A percentile compares a stretch with the other conserved stretches of the same genome.
Conservation (phyloP, 768 basidiomycete species). For the Termitomyces eurrhizus region DNA sequence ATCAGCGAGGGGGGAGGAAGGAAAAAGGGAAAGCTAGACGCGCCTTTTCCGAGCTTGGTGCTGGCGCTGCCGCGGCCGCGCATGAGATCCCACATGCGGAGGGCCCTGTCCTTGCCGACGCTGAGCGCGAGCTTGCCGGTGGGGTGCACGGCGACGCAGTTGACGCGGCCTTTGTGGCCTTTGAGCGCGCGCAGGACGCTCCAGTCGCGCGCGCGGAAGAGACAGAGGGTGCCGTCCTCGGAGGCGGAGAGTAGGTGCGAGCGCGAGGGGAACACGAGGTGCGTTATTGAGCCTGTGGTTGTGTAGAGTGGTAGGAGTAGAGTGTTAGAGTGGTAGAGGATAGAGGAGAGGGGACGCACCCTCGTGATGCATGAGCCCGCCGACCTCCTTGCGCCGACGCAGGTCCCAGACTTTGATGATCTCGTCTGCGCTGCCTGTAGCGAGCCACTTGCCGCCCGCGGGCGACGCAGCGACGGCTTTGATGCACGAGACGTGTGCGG, state of each 20-base stretch:
- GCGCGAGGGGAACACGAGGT: conserved; percentile 79
- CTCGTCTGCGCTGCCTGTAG: conserved; percentile 94
- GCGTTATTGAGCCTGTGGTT: conserved; percentile 80
- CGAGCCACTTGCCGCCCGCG: conserved; percentile 91
- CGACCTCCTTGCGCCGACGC: conserved; percentile 86
- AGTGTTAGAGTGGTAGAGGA: too few species aligned
- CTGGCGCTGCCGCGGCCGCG: conserved; percentile 87
- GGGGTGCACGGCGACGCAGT: conserved; percentile 87
- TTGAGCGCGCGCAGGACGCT: conserved; percentile 80
- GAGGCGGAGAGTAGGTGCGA: conserved; percentile 91
- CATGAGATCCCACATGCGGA: conserved; percentile 99
- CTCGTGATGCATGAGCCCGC: conserved; percentile 92
- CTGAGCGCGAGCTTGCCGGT: conserved; percentile 88
- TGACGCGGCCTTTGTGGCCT: conserved; percentile 93
- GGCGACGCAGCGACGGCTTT: conserved; percentile 89
- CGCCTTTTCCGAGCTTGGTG: conserved; percentile 86
- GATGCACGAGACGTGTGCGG: conserved; percentile 92
- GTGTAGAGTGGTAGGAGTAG: background rate
- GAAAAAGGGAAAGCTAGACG: conserved; percentile 13
- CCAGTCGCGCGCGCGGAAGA: conserved; percentile 96
- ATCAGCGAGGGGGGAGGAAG: background rate
- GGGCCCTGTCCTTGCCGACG: conserved; percentile 83
- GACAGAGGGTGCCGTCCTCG: conserved; percentile 85
- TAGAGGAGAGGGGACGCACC: conserved; percentile 52
- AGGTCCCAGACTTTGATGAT: conserved; percentile 97